Base-by-base conservation (phyloP, 2,329 filamentous ascomycete genomes). In the Nemania sp. region DNA sequence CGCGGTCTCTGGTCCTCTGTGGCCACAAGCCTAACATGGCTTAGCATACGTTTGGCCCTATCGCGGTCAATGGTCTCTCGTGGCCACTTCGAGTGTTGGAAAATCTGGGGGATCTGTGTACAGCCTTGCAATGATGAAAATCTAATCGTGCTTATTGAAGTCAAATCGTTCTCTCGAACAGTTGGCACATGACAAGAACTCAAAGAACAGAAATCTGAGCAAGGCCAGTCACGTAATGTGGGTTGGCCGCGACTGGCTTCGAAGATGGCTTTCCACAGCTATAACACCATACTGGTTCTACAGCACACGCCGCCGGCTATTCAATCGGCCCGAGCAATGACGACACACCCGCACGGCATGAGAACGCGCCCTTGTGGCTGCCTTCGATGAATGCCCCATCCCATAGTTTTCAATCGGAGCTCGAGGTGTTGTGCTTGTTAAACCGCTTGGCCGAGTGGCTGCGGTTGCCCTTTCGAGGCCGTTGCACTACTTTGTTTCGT, bases 391-490 rank as follows among this genome's bases (percentile, higher is more conserved):
- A 43, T 43, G 53, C 7, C 25, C 25, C 7, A 29, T 7, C 21
- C 68, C 67, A 78, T 82, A 81, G 80, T 82, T 82, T 82, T 81
- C 80, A 82, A 82, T 79, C 80, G 75, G 79, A 82, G 79, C 77
- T 76, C 58, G 75, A 74, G 76, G 73, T 49, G 65, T 45, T 64
- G 61, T 66, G 65, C 50, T 42, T 34, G 45, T 21, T 39, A 60
- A 65, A 49, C 65, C 64, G 54, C 29, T 57, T 65, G 66, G 65
- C 62, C 64, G 47, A 65, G 67, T 64, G 67, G 60, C 61, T 54
- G 40, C 12, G 57, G 49, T 55, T 59, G 43, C 55, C 42, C 49
- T n/a, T n/a, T 51, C 55, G 57, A 47, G 47, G 34, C 57, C 50
- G 51, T 58, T 47, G 57, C 54, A 48, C 45, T 46, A 54, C 25